phyloP scores from a whole-genome alignment of 2,329 filamentous ascomycete species.

The Fusarium torreyae region DNA sequence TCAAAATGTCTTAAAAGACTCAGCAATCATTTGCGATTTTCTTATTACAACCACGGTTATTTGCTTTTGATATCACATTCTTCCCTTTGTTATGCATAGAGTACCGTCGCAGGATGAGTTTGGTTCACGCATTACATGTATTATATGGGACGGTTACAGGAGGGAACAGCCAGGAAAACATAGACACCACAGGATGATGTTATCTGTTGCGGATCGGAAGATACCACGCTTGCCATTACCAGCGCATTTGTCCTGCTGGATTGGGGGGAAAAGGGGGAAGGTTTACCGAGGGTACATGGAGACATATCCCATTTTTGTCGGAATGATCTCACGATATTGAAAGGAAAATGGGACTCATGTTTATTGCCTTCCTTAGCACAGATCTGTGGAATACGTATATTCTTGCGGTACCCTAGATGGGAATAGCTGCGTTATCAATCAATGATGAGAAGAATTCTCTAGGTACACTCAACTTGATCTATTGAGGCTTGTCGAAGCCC shows the following conservation, averaged over 20 bases:
- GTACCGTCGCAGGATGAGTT: slow-evolving; percentile 15
- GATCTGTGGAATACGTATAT: slow-evolving; percentile 17
- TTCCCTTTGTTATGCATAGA: slow-evolving; percentile 46
- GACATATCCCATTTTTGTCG: slow-evolving; percentile 11
- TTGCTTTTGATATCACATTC: slow-evolving; percentile 6
- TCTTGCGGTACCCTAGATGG: slow-evolving; percentile 20
- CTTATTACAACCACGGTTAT: slow-evolving; percentile 8
- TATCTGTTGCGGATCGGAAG: slow-evolving; percentile 35
- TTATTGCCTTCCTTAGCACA: slow-evolving; percentile 14
- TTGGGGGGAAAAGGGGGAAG: slow-evolving; percentile 1
- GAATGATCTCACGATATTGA: slow-evolving; percentile 26
- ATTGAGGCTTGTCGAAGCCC: neutral
- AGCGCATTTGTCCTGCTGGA: slow-evolving; percentile 26
- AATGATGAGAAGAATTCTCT: slow-evolving; percentile 15
- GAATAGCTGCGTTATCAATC: slow-evolving; percentile 17
- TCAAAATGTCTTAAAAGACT: neutral
- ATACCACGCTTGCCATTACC: slow-evolving; percentile 36
- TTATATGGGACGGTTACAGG: slow-evolving; percentile 32
- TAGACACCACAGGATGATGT: slow-evolving; percentile 26
- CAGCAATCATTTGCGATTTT: slow-evolving; percentile 11
- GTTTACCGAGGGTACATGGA: neutral
- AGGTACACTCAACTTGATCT: neutral
- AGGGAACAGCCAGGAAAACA: slow-evolving; percentile 26
- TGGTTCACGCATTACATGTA: slow-evolving; percentile 42
- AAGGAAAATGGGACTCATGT: slow-evolving; percentile 16